A percentile compares a stretch with the other conserved stretches of the same genome.
These are phyloP conservation scores for Trametes hirsuta DNA, from an alignment of 1,284 basidiomycete species.

Conservation along the genomic window DNA sequence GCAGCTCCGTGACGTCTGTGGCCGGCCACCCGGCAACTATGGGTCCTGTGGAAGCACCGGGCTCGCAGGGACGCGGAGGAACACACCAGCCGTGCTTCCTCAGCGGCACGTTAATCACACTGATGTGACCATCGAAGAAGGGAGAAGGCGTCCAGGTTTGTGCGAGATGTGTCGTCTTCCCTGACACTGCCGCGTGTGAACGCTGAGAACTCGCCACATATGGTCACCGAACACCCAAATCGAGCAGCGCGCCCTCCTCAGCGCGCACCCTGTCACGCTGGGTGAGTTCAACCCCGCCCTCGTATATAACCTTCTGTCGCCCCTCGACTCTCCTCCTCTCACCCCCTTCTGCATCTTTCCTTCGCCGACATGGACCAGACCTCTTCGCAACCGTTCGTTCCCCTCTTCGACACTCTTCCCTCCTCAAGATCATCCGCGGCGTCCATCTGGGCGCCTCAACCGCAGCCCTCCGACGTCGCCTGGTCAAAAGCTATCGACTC, in stretches of 20 bases:
- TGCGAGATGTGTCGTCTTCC: slow-evolving; percentile 12
- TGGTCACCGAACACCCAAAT: slow-evolving; percentile 26
- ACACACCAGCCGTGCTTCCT: neutral
- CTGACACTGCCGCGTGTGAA: slow-evolving; percentile 23
- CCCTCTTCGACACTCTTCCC: slow-evolving; percentile 33
- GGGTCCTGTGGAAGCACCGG: too few relatives aligned
- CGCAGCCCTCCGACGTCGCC: slow-evolving; percentile 61
- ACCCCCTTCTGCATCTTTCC: slow-evolving; percentile 24
- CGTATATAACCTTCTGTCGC: slow-evolving; percentile 30
- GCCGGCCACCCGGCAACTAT: too few relatives aligned
- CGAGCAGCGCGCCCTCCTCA: slow-evolving; percentile 11
- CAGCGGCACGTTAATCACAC: slow-evolving; percentile 18
- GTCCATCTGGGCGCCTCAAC: slow-evolving; percentile 80
- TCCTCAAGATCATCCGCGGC: slow-evolving; percentile 35
- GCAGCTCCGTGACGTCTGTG: neutral
- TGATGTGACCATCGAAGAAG: slow-evolving; percentile 27
- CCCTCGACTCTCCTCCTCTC: slow-evolving; percentile 16
- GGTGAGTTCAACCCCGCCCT: slow-evolving; percentile 10
- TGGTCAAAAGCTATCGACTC: slow-evolving; percentile 69
- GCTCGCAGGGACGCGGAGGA: too few relatives aligned
- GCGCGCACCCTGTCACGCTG: slow-evolving; percentile 16
- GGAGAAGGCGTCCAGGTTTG: slow-evolving; percentile 13
- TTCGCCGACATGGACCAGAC: slow-evolving; percentile 30
- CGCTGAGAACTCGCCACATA: slow-evolving; percentile 21
- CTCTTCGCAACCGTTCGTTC: slow-evolving; percentile 31